Evolutionary conservation across 2,329 filamentous ascomycete genomes (phyloP), one percentile per base, ranked within the genome.

Genomic region (Rhinocladiella similis): DNA sequence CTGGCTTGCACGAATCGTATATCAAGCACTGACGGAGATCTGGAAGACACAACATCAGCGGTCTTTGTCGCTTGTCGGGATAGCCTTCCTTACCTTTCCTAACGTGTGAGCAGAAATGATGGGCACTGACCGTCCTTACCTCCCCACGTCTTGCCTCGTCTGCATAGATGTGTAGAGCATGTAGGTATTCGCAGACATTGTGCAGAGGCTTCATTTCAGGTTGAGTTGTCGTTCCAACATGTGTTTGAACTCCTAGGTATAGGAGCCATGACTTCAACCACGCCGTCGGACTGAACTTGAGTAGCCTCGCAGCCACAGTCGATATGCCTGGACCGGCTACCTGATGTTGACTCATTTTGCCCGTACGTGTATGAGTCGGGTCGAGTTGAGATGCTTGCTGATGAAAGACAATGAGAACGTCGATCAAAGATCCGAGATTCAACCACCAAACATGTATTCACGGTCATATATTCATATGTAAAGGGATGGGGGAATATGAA

Each of bases 81-180:
- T n/a, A n/a, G n/a, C n/a, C n/a, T n/a, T n/a, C n/a, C 51, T 45
- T 60, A 80, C 77, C 77, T 66, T 86, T 80, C 59, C 82, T 91
- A 3, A 94, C 66, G 66, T 94, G 90, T 1, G 86, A 82, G 69
- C 91, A 96, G 73, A 94, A 96, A 71, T 95, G 90, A 68, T 94
- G 91, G 0, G 90, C 77, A 69, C 94, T 89, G 1, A 95, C 85
- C 38, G 77, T 80, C 13, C 88, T 84, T 1, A 75, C 80, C 36
- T 55, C 59, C 29, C 62, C 63, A 25, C 54, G 54, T 9, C 62
- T 56, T 0, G 86, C 84, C 45, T 93, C 88, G 22, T 84, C 80
- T n/a, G 86, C 86, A 68, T 94, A 94, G 47, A 86, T 84, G 67
- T 95, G 91, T 67, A 92, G 92, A n/a, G 89, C 90, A 66, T 94